A percentile compares a stretch with the other conserved stretches of the same genome.
Evolutionary conservation across 208 protist species (phyloP).

Genomic region (Balamuthia mandrillaris): DNA sequence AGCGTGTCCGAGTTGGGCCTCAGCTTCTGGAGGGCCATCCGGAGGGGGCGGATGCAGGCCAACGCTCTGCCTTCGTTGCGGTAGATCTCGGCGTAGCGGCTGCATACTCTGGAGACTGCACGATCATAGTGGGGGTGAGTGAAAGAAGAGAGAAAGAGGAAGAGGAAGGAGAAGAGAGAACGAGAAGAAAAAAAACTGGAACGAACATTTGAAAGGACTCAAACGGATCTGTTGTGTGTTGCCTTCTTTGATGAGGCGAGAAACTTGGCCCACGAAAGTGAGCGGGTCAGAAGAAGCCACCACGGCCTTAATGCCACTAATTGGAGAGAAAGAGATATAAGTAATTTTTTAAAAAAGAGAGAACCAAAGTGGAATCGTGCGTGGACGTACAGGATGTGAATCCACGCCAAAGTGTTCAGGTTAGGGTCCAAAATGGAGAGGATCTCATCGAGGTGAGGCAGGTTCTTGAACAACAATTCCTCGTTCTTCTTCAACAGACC

Average conservation of each 20-base stretch:
- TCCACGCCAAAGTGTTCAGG: conserved; percentile 51
- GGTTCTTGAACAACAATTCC: conserved; percentile 41
- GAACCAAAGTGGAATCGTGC: background rate
- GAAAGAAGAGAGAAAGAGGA: background rate
- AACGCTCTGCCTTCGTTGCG: background rate
- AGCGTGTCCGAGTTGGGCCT: conserved; percentile 33
- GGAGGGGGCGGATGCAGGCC: conserved; percentile 38
- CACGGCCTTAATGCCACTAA: background rate
- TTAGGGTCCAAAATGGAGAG: conserved; percentile 23
- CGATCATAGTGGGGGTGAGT: background rate
- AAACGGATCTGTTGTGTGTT: conserved; percentile 37
- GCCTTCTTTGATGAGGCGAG: conserved; percentile 15
- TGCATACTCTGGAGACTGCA: conserved; percentile 40
- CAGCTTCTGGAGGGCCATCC: conserved; percentile 28
- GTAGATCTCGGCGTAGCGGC: conserved; percentile 45
- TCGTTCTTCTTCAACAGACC: conserved; percentile 15
- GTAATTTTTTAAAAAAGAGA: background rate
- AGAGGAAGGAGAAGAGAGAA: background rate
- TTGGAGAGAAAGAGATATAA: background rate
- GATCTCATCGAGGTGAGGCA: conserved; percentile 30
- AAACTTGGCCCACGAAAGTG: conserved; percentile 30
- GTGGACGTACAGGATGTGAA: conserved; percentile 48
- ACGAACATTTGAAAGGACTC: conserved; percentile 42
- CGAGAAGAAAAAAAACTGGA: background rate
- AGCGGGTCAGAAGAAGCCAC: background rate